phyloP scores from a whole-genome alignment of 768 basidiomycete species.

The Mycena maculata region DNA sequence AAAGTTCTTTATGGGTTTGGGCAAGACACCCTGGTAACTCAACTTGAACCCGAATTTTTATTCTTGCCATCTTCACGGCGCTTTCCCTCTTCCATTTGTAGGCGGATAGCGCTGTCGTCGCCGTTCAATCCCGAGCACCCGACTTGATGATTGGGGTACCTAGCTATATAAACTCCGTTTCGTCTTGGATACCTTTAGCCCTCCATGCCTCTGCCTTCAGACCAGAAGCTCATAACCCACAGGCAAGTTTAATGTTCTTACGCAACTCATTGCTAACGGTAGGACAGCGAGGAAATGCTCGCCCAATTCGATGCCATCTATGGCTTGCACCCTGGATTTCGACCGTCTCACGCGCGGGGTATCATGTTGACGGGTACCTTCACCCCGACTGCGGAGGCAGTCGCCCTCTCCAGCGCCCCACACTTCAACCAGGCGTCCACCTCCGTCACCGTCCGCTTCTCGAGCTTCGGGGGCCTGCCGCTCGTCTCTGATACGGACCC shows the following conservation, averaged over 20 bases:
- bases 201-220: conserved; percentile 33
- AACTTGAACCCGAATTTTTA: too few relatives aligned
- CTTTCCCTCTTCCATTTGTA: too few relatives aligned
- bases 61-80: too few relatives aligned
- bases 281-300: conserved; percentile 16
- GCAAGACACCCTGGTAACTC: too few relatives aligned
- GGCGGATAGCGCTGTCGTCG: too few relatives aligned
- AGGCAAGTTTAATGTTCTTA: background rate
- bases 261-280: background rate
- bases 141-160: too few relatives aligned
- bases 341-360: conserved; percentile 36
- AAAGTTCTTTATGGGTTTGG: too few relatives aligned
- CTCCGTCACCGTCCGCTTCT: conserved; percentile 35
- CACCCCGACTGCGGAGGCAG: conserved; percentile 31
- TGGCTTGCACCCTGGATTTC: conserved; percentile 33
- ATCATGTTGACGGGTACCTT: conserved; percentile 30
- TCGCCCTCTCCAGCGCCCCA: conserved; percentile 30
- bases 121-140: too few relatives aligned
- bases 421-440: conserved; percentile 33
- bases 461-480: conserved; percentile 35
- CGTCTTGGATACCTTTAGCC: background rate
- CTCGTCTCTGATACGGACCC: conserved; percentile 35
- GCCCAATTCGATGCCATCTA: conserved; percentile 34
- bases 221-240: conserved; percentile 26
- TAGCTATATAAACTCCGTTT: too few relatives aligned